Percentiles rank a stretch among this genome's conserved stretches.
Evolutionary conservation across 345 rosid genomes (phyloP).

Genomic region (Combretum micranthum): DNA sequence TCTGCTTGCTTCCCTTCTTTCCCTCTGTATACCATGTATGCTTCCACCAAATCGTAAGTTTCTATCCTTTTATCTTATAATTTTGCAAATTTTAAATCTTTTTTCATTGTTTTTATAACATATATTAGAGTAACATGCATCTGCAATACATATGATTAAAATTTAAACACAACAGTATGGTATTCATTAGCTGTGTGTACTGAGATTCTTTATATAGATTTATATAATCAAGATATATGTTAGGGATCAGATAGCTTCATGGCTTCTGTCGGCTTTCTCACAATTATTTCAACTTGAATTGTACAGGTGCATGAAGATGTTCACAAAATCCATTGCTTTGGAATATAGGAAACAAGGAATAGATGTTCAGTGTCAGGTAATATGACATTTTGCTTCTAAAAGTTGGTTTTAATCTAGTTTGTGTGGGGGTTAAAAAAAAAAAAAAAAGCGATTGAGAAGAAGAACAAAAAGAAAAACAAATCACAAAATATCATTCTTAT

Average conservation of each 20-base stretch:
- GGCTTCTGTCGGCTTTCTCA: constrained; percentile 1
- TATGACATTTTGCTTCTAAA: neutral
- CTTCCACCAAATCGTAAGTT: neutral
- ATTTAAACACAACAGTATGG: no score
- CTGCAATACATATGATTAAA: no score
- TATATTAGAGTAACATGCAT: no score
- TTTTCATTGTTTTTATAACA: no score
- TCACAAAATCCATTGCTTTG: constrained; percentile 28
- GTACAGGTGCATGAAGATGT: constrained; percentile 29
- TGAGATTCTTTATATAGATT: neutral
- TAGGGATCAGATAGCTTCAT: neutral
- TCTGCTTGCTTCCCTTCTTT: constrained; percentile 32
- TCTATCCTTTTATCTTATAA: neutral
- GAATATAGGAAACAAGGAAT: constrained; percentile 39
- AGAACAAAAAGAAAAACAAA: no score
- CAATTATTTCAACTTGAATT: neutral
- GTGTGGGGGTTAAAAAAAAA: no score
- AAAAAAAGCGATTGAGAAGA: no score
- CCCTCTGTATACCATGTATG: constrained; percentile 1
- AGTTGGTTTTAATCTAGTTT: neutral
- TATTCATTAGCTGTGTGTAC: no score
- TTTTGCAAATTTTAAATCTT: no score
- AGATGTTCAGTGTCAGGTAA: constrained; percentile 50
- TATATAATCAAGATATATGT: neutral
- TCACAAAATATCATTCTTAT: no score